These are phyloP conservation scores for Trichomonas gallinae DNA, from an alignment of 208 protist genomes.

Conservation along the genomic window DNA sequence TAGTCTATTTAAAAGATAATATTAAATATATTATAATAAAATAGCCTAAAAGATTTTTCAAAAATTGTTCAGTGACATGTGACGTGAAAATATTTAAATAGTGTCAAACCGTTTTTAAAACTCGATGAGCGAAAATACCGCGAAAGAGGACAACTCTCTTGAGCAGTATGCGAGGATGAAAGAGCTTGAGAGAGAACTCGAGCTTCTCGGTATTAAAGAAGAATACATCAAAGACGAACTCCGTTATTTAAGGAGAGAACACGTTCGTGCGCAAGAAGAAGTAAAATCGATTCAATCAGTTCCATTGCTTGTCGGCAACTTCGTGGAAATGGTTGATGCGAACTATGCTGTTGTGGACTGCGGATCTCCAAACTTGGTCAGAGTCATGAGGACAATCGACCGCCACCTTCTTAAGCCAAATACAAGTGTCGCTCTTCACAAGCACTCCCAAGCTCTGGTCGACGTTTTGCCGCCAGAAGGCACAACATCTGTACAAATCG, in stretches of 20 bases:
- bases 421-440: conserved; percentile 91
- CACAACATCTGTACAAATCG: conserved; percentile 71
- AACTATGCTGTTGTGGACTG: conserved; percentile 61
- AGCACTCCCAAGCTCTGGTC: conserved; percentile 88
- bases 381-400: conserved; percentile 60
- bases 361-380: conserved; percentile 87
- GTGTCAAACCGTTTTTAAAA: background rate
- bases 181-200: background rate
- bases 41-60: too few species aligned
- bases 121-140: background rate
- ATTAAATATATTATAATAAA: too few species aligned
- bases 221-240: conserved; percentile 70
- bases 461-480: conserved; percentile 88
- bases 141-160: background rate
- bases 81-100: background rate
- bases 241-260: conserved; percentile 65
- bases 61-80: background rate
- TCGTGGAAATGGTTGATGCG: conserved; percentile 90
- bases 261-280: conserved; percentile 69
- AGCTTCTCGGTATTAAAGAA: conserved; percentile 45
- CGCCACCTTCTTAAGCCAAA: conserved; percentile 89
- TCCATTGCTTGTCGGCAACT: conserved; percentile 96
- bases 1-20: too few species aligned
- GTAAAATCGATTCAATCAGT: conserved; percentile 96
- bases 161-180: background rate